Evolutionary conservation across 192 early-diverging fungal genomes (phyloP).

Genomic region (Backusella australiensis): DNA sequence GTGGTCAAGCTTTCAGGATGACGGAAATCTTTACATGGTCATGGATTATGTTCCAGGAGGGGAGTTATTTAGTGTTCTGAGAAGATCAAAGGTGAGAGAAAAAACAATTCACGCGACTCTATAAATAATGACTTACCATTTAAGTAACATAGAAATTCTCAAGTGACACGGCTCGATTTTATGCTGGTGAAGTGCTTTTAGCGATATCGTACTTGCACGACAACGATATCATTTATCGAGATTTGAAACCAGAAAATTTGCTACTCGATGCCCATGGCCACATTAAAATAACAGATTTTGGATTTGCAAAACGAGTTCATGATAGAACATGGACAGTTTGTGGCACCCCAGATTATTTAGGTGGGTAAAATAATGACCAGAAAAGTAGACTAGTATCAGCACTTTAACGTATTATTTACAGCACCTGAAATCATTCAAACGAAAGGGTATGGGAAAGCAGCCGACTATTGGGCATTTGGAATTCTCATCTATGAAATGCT

Average conservation of each 20-base stretch:
- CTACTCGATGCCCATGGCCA: slow-evolving; percentile 72
- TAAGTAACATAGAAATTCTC: slow-evolving; percentile 50
- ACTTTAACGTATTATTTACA: no score
- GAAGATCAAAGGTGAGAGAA: slow-evolving; percentile 53
- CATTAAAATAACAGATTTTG: slow-evolving; percentile 91
- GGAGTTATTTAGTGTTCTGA: slow-evolving; percentile 82
- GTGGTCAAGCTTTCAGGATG: slow-evolving; percentile 87
- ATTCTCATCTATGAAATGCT: slow-evolving; percentile 90
- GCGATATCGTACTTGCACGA: slow-evolving; percentile 80
- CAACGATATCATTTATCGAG: slow-evolving; percentile 81
- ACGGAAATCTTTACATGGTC: slow-evolving; percentile 78
- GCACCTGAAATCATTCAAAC: slow-evolving; percentile 86
- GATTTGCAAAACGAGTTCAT: slow-evolving; percentile 80
- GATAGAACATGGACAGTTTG: slow-evolving; percentile 86
- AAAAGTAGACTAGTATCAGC: not conserved
- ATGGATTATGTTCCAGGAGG: slow-evolving; percentile 87
- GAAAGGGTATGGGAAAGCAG: slow-evolving; percentile 84
- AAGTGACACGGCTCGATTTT: slow-evolving; percentile 81
- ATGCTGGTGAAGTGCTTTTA: slow-evolving; percentile 79
- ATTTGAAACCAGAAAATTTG: slow-evolving; percentile 82
- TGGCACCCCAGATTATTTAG: slow-evolving; percentile 85
- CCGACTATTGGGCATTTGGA: slow-evolving; percentile 91
- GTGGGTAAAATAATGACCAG: not conserved
- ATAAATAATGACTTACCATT: not conserved
- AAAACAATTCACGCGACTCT: not conserved